Evolutionary conservation across 2,329 filamentous ascomycete genomes (phyloP), one percentile per base, ranked within the genome.

Genomic region (Fusarium avenaceum): DNA sequence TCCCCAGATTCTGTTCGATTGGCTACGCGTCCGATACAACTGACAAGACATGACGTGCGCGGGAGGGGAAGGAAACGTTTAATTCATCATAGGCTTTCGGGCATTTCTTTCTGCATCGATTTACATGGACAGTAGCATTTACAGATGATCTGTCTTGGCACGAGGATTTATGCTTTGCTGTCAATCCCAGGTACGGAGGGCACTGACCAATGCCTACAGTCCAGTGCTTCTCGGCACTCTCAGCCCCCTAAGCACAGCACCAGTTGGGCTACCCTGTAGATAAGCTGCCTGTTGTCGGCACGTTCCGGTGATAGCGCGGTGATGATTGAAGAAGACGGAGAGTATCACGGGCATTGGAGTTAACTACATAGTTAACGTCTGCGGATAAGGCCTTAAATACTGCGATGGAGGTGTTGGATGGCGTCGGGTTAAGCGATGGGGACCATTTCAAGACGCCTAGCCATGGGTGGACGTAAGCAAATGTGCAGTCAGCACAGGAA

Each of bases 11-110:
- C 40, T 19, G n/a, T 10, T 64, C 52, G 66, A 72, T 72, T 72
- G 69, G 69, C 63, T 67, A 42, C 46, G 39, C 51, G 48, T 51
- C 48, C 28, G 57, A 54, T 51, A 30, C 57, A 57, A 49, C 43
- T 17, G 40, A 60, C 38, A 43, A 65, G 6, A 52, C 32, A 66
- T 71, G 68, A 70, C 68, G 65, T 71, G 56, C 44, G 45, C 51
- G 52, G 32, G 11, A 14, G 33, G 38, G 56, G 46, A 20, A 30
- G 30, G 46, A 17, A 13, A 35, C 17, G 14, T 52, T 49, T 20
- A 44, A 45, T 56, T 54, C 51, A 59, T 49, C 54, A 53, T 67
- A 51, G 69, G 28, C 2, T 66, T 43, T 54, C 44, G 42, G 51
- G 14, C 26, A 63, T 43, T 63, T 57, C 45, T 49, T 43, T 55